These are phyloP conservation scores for Curvularia sp. DNA, from an alignment of 2,329 filamentous ascomycete genomes.

Conservation along the genomic window DNA sequence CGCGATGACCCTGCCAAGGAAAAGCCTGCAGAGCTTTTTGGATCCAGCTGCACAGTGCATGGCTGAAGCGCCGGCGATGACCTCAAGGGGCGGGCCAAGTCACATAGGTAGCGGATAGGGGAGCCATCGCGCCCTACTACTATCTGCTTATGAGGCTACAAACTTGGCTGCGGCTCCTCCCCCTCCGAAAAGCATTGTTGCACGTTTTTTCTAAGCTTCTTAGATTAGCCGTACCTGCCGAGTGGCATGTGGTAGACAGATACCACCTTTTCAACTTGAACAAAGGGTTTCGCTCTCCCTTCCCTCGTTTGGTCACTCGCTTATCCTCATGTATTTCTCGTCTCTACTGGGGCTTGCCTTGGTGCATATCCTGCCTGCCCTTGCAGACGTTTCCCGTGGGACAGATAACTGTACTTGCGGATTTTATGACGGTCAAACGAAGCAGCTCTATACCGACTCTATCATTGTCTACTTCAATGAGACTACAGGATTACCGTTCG, in stretches of 20 bases:
- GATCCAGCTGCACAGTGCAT: conserved; percentile 10
- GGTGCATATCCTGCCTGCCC: conserved; percentile 21
- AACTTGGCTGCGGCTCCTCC: conserved; percentile 16
- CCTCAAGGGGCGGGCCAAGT: conserved; percentile 11
- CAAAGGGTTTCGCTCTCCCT: conserved; percentile 7
- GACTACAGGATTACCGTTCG: conserved; percentile 45
- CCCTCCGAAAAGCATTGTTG: conserved; percentile 13
- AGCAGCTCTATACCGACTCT: conserved; percentile 55
- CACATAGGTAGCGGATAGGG: conserved; percentile 15
- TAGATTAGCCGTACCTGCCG: conserved; percentile 6
- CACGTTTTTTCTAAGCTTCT: conserved; percentile 6
- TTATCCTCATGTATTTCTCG: conserved; percentile 22
- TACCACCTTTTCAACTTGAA: conserved; percentile 12
- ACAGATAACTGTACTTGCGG: conserved; percentile 55
- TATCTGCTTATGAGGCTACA: conserved; percentile 4
- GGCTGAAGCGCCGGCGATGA: conserved; percentile 18
- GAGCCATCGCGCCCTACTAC: conserved; percentile 5
- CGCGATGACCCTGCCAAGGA: conserved; percentile 13
- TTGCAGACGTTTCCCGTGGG: conserved; percentile 27
- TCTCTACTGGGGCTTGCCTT: conserved; percentile 23
- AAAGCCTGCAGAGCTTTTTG: conserved; percentile 16
- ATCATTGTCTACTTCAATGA: conserved; percentile 62
- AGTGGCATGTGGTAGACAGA: conserved; percentile 9
- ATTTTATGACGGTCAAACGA: conserved; percentile 52
- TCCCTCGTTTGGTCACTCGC: conserved; percentile 18